phyloP scores from a whole-genome alignment of 2,329 filamentous ascomycete genomes.

The Aciculosporium take region DNA sequence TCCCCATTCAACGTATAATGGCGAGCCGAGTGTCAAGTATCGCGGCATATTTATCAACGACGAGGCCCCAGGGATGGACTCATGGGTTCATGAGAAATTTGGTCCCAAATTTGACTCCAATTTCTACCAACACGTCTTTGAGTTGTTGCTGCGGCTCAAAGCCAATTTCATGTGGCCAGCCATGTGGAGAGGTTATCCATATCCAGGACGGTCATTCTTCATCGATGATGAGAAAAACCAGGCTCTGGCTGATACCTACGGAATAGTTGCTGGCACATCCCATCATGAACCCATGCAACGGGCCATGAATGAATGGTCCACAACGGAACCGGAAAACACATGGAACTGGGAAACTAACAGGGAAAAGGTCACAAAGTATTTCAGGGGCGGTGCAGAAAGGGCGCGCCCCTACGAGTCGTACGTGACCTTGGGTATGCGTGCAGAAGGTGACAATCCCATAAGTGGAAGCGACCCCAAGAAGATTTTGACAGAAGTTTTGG shows the following conservation, averaged over 20 bases:
- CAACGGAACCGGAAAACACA: conserved; percentile 27
- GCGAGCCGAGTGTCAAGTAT: conserved; percentile 42
- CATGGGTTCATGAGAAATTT: conserved; percentile 39
- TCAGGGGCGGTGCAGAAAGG: conserved; percentile 39
- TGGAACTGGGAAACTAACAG: conserved; percentile 48
- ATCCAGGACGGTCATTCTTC: conserved; percentile 42
- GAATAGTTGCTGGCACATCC: conserved; percentile 48
- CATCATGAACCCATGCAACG: conserved; percentile 54
- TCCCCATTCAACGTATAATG: conserved; percentile 15
- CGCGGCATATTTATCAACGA: conserved; percentile 51
- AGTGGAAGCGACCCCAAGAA: conserved; percentile 34
- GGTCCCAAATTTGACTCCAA: conserved; percentile 35
- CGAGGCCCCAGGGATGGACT: conserved; percentile 29
- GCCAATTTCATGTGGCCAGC: conserved; percentile 55
- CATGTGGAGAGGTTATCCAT: conserved; percentile 41
- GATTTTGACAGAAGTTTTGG: conserved; percentile 38
- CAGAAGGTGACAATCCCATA: conserved; percentile 41
- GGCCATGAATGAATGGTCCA: conserved; percentile 35
- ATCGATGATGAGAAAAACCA: conserved; percentile 46
- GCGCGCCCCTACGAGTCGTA: conserved; percentile 43
- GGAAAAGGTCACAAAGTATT: conserved; percentile 40
- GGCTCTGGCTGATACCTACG: conserved; percentile 45
- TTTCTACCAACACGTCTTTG: conserved; percentile 49
- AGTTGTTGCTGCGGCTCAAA: conserved; percentile 44
- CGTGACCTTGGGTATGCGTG: conserved; percentile 45